Evolutionary conservation across 768 basidiomycete genomes (phyloP).

Genomic region (Coprinellus micaceus): DNA sequence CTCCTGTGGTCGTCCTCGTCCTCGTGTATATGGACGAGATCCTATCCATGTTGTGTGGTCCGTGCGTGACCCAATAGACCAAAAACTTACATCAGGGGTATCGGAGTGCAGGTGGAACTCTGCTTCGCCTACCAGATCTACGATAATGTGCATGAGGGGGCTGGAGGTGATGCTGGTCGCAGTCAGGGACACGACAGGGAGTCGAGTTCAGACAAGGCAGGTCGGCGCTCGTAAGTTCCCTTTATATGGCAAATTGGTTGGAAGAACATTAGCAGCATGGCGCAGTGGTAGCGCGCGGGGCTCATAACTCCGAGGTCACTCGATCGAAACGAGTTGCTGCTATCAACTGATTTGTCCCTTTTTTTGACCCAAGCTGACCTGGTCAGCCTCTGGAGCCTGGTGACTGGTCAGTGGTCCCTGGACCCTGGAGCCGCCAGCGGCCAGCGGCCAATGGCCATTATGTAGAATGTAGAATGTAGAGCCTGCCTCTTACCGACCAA

Average conservation of each 20-base stretch:
- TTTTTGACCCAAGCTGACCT: too few relatives aligned
- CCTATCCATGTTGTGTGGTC: background rate
- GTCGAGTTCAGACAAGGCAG: too few relatives aligned
- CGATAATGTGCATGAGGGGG: constrained; percentile 5
- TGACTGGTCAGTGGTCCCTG: too few relatives aligned
- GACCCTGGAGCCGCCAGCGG: too few relatives aligned
- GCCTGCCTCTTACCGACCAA: too few relatives aligned
- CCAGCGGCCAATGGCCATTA: too few relatives aligned
- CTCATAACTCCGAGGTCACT: constrained; percentile 64
- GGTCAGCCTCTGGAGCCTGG: too few relatives aligned
- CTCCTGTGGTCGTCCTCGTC: background rate
- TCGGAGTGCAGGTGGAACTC: constrained; percentile 6
- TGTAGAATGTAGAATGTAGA: too few relatives aligned
- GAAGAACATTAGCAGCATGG: constrained; percentile 41
- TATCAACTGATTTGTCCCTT: constrained; percentile 18
- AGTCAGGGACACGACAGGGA: too few relatives aligned
- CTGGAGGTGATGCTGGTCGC: too few relatives aligned
- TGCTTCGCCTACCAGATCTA: constrained; percentile 5
- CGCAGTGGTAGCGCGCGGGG: constrained; percentile 58
- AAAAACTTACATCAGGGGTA: constrained; percentile 1
- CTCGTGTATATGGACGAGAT: constrained; percentile 2
- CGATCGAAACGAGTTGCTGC: constrained; percentile 64
- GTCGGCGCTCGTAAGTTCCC: too few relatives aligned
- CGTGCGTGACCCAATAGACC: background rate
- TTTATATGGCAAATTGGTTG: too few relatives aligned